Conservation (phyloP, 2,329 filamentous ascomycete species). For the Fusarium sambucinum region DNA sequence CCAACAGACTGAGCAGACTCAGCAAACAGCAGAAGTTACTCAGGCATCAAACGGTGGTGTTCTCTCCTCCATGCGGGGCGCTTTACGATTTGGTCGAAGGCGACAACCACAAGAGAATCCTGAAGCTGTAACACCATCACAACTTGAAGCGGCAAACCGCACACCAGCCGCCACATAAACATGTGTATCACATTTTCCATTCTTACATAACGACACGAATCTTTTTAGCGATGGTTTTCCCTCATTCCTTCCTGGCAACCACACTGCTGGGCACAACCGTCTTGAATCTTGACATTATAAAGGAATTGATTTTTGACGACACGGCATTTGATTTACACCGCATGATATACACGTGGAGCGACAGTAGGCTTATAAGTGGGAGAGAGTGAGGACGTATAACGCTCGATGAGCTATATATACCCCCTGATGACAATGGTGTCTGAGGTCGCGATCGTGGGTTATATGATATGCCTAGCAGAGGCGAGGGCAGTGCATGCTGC, state of each 20-base stretch:
- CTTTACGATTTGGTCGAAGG: conserved; percentile 51
- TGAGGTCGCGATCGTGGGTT: conserved; percentile 6
- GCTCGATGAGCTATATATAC: conserved; percentile 42
- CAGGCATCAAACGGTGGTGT: conserved; percentile 43
- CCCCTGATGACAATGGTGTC: conserved; percentile 25
- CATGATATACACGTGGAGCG: conserved; percentile 37
- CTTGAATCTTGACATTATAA: conserved; percentile 47
- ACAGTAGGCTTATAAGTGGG: conserved; percentile 25
- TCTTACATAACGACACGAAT: conserved; percentile 42
- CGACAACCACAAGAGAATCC: conserved; percentile 39
- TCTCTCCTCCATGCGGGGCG: conserved; percentile 51
- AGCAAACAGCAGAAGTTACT: conserved; percentile 23
- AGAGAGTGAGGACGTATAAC: conserved; percentile 32
- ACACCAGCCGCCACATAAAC: conserved; percentile 36
- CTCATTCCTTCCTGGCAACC: conserved; percentile 43
- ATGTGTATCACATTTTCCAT: conserved; percentile 16
- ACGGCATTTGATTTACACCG: conserved; percentile 42
- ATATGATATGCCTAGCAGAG: conserved; percentile 22
- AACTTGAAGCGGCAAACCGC: conserved; percentile 60
- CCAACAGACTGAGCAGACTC: conserved; percentile 24
- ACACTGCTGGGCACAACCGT: conserved; percentile 42
- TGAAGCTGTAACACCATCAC: conserved; percentile 57
- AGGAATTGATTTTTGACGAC: conserved; percentile 47
- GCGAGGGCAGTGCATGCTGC: conserved; percentile 21
- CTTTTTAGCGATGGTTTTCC: conserved; percentile 50